Percentiles rank a stretch among this genome's conserved stretches.
Evolutionary conservation across 2,329 filamentous ascomycete genomes (phyloP).

Genomic region (Seiridium cupressi): DNA sequence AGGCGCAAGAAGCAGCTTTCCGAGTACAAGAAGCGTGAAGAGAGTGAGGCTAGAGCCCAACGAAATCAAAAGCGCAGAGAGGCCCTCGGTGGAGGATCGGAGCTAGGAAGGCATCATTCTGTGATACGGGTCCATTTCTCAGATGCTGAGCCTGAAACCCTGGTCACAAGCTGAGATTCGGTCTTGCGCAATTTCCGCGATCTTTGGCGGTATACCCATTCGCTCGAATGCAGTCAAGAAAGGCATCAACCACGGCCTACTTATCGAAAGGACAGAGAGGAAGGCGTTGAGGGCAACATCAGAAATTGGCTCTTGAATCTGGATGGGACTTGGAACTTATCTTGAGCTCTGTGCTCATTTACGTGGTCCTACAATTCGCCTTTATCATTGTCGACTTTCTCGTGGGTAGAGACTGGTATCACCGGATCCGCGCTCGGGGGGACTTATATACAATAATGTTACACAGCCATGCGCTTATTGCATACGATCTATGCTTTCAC

Average conservation of each 20-base stretch:
- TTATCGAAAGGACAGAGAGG: too few relatives aligned
- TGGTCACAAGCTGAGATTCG: constrained; percentile 22
- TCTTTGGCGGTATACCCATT: too few relatives aligned
- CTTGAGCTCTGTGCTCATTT: too few relatives aligned
- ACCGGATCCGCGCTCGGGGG: background rate
- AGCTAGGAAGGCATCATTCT: constrained; percentile 23
- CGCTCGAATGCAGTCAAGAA: too few relatives aligned
- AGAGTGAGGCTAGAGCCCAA: constrained; percentile 56
- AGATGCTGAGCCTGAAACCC: constrained; percentile 25
- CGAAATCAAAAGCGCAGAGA: constrained; percentile 51
- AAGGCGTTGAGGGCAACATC: too few relatives aligned
- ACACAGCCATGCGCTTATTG: background rate
- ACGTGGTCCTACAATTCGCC: too few relatives aligned
- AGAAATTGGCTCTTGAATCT: too few relatives aligned
- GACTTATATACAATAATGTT: background rate
- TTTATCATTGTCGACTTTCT: background rate
- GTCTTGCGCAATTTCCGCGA: background rate
- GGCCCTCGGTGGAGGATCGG: constrained; percentile 22
- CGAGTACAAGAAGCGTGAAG: constrained; percentile 61
- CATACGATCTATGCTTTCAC: constrained; percentile 26
- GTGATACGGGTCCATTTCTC: constrained; percentile 29
- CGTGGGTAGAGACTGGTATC: background rate
- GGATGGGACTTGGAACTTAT: too few relatives aligned
- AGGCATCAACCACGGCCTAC: too few relatives aligned
- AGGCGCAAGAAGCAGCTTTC: constrained; percentile 60